Percentiles rank a stretch among this genome's conserved stretches.
Conservation (phyloP, 2,329 filamentous ascomycete genomes). For the Fusarium hostae region DNA sequence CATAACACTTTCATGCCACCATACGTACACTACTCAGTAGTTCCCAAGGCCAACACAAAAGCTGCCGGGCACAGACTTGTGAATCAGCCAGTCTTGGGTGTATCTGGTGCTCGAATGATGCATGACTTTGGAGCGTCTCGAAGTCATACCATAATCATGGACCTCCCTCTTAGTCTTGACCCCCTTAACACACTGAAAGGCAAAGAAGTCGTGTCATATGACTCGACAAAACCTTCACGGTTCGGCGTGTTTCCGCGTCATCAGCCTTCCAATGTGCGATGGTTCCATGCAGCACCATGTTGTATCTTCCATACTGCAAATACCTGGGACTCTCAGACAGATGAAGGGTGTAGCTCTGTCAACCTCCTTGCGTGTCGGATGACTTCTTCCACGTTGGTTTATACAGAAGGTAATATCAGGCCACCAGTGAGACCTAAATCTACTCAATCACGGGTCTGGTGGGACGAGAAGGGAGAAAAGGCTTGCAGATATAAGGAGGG, state of each 20-base stretch:
- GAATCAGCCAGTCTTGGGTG: conserved; percentile 64
- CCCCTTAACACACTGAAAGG: conserved; percentile 69
- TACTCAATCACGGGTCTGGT: fast-evolving
- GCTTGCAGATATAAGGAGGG: not conserved
- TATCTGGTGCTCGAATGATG: conserved; percentile 76
- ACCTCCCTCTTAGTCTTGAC: conserved; percentile 73
- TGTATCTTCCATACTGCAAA: conserved; percentile 80
- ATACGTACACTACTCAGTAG: conserved; percentile 72
- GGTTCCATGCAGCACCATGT: conserved; percentile 75
- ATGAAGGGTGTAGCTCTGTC: conserved; percentile 49
- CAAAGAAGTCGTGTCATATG: conserved; percentile 67
- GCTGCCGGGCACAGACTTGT: conserved; percentile 5
- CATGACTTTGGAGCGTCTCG: conserved; percentile 78
- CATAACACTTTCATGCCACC: conserved; percentile 73
- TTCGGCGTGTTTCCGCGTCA: conserved; percentile 76
- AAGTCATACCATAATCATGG: conserved; percentile 73
- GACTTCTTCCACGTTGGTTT: conserved; percentile 73
- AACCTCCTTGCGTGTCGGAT: conserved; percentile 75
- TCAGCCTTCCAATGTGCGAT: conserved; percentile 65
- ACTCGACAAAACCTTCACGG: conserved; percentile 65
- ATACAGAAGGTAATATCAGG: conserved; percentile 69
- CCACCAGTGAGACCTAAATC: conserved; percentile 26
- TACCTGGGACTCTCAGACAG: conserved; percentile 66
- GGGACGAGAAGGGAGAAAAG: not conserved
- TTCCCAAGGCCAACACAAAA: not conserved